Percentiles rank a stretch among this genome's conserved stretches.
These are phyloP conservation scores for Pythium phragmitis DNA, from an alignment of 352 stramenopile genomes.

Conservation along the genomic window DNA sequence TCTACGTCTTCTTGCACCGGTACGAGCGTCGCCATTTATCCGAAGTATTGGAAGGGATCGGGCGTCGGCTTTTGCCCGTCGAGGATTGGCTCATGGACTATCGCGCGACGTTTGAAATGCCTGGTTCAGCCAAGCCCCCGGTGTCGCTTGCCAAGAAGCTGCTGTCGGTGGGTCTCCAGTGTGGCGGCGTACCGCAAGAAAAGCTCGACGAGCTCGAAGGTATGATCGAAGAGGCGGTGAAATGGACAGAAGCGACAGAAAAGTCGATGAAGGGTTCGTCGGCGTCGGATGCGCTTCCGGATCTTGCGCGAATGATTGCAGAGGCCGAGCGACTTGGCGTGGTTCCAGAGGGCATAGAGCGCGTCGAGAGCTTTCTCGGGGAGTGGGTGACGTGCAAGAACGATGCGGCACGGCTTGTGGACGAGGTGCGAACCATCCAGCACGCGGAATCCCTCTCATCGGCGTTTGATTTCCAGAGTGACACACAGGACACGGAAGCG, in stretches of 20 bases:
- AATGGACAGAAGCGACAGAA: constrained; percentile 24
- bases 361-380: constrained; percentile 18
- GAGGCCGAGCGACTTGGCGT: neutral
- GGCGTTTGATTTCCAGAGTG: constrained; percentile 23
- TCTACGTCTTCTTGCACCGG: constrained; percentile 67
- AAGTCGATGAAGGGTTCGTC: constrained; percentile 12
- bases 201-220: constrained; percentile 26
- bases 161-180: constrained; percentile 11
- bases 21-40: constrained; percentile 44
- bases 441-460: constrained; percentile 7
- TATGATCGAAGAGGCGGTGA: constrained; percentile 16
- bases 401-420: constrained; percentile 14
- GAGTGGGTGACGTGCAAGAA: constrained; percentile 15
- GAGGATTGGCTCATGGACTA: constrained; percentile 44
- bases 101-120: constrained; percentile 25
- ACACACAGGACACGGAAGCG: constrained; percentile 12
- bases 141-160: constrained; percentile 30
- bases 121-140: constrained; percentile 5
- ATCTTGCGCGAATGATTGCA: constrained; percentile 18
- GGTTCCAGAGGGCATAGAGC: constrained; percentile 15
- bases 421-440: constrained; percentile 8
- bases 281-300: neutral
- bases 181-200: constrained; percentile 22
- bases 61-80: constrained; percentile 34
- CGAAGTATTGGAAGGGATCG: constrained; percentile 36